Base-by-base conservation (phyloP, 345 rosid species). In the Brassica carinata region DNA sequence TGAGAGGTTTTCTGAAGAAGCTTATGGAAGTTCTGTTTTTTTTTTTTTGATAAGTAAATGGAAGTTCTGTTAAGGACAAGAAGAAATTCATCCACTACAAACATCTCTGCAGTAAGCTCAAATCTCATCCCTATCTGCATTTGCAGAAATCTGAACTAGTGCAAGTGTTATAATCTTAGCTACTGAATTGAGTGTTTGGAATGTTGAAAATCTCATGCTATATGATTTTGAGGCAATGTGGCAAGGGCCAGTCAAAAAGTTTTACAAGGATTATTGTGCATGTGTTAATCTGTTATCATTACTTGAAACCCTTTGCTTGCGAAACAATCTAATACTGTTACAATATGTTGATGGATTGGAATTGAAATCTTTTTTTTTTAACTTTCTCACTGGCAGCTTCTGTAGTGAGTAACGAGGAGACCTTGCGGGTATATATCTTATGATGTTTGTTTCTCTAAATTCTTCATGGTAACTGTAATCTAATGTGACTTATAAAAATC, bases 71-170 rank as follows among this genome's bases (percentile, higher is more conserved):
- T 29, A 73, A 80, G 29, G 92, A 90, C 75, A 73, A 82, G 29
- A 91, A 87, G 87, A 90, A 88, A 66, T 81, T 87, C 57, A 86
- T 93, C 78, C 84, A 83, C 67, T 95, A 93, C 89, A 86, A 90
- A 71, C 94, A 95, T 75, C 85, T 93, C 0, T 87, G 23, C 23
- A 19, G 99, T 93, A 84, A 81, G 78, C 64, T 76, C 43, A 5
- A 14, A 0, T 36, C 62, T 69, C 51, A 7, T 70, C 19, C 59
- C 29, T 80, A 19, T 11, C 7, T 68, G 10, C 58, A 8, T 48
- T 14, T 36, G 15, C 55, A 38, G 5, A 9, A 51, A 69, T 67
- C 26, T 30, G 33, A 69, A 48, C 67, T 45, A 5, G 13, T 63
- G 34, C 10, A 14, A 30, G 14, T 23, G 68, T 57, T 7, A 6